A percentile compares a stretch with the other conserved stretches of the same genome.
These are phyloP conservation scores for Backusella westeae DNA, from an alignment of 192 early-diverging fungal genomes.

Conservation along the genomic window DNA sequence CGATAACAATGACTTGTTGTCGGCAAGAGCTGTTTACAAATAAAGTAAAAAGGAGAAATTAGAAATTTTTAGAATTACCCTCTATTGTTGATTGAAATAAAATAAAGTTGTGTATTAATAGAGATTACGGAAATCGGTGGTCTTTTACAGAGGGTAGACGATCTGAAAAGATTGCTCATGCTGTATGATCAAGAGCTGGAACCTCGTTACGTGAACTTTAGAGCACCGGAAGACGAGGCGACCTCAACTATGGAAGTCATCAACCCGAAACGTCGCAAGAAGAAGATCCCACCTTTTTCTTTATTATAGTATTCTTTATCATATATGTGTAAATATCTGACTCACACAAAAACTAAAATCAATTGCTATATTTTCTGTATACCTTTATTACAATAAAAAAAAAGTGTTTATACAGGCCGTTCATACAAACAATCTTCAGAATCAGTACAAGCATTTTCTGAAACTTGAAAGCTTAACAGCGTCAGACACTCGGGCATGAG, in stretches of 20 bases:
- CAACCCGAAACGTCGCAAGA: slow-evolving; percentile 5
- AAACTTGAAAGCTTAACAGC: no score
- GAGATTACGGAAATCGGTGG: background rate
- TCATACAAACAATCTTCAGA: no score
- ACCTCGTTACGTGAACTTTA: background rate
- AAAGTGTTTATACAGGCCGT: background rate
- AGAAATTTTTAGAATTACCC: slow-evolving; percentile 46
- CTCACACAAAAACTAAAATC: background rate
- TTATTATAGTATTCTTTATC: background rate
- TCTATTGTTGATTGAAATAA: background rate
- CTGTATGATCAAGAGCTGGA: slow-evolving; percentile 4
- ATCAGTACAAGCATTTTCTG: no score
- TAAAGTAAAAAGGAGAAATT: slow-evolving; percentile 31
- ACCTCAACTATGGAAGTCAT: background rate
- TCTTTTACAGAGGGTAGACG: background rate
- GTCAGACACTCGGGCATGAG: no score
- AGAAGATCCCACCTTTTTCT: background rate
- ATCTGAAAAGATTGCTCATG: background rate
- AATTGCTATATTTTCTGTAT: background rate
- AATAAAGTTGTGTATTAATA: background rate
- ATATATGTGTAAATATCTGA: background rate
- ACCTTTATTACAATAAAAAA: background rate
- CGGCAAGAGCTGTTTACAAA: slow-evolving; percentile 55
- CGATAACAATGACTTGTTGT: slow-evolving; percentile 87
- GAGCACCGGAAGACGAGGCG: background rate